These are phyloP conservation scores for Sanghuangporus sanghuang DNA, from an alignment of 1,284 basidiomycete genomes.

Conservation along the genomic window DNA sequence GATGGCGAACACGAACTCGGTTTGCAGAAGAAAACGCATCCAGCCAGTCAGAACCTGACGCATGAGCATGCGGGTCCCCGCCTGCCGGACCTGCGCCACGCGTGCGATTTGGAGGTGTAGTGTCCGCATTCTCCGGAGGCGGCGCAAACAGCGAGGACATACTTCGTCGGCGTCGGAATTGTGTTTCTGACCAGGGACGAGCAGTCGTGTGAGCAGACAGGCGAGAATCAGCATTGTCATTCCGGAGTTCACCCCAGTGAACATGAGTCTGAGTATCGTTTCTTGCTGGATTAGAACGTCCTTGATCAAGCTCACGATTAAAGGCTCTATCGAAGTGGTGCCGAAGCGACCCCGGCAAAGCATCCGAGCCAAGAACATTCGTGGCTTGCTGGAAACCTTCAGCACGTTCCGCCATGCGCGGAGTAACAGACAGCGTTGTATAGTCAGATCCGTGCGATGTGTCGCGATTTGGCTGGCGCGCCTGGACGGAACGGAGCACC, in stretches of 20 bases:
- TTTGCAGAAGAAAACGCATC: constrained; percentile 1
- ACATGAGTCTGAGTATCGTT: neutral
- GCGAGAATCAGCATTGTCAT: constrained; percentile 5
- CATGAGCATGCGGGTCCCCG: neutral
- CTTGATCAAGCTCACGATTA: constrained; percentile 15
- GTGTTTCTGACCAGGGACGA: neutral
- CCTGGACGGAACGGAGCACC: constrained; percentile 3
- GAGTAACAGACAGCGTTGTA: neutral
- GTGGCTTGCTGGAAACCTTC: constrained; percentile 22
- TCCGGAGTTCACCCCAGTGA: constrained; percentile 15
- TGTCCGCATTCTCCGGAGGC: constrained; percentile 16
- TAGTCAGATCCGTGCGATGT: neutral
- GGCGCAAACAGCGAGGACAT: constrained; percentile 12
- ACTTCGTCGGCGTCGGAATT: neutral
- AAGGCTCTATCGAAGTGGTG: constrained; percentile 23
- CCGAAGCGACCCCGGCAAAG: constrained; percentile 19
- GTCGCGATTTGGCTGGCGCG: neutral
- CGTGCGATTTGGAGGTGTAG: constrained; percentile 10
- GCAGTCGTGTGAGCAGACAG: neutral
- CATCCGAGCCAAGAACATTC: constrained; percentile 23
- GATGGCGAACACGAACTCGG: constrained; percentile 1
- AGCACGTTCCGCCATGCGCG: neutral
- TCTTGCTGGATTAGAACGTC: neutral
- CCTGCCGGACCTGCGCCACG: constrained; percentile 1
- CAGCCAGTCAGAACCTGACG: neutral